Conservation (phyloP, 2,329 filamentous ascomycete genomes). For the Talaromyces sp. region DNA sequence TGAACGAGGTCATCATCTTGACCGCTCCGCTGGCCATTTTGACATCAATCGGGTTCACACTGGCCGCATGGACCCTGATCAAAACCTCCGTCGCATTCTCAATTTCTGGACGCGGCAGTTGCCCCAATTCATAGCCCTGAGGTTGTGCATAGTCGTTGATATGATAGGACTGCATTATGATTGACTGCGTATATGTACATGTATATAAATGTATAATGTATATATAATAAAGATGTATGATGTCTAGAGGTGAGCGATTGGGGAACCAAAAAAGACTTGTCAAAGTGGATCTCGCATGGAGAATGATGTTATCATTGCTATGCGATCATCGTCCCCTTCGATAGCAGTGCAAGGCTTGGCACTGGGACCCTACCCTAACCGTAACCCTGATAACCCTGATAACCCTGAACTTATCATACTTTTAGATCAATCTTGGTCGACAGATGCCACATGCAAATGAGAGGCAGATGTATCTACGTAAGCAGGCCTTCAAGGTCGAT, state of each 20-base stretch:
- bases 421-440: too few relatives aligned
- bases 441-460: too few relatives aligned
- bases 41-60: conserved; percentile 46
- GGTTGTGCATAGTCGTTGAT: conserved; percentile 21
- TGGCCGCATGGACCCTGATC: conserved; percentile 39
- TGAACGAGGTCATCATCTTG: conserved; percentile 29
- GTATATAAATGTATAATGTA: neutral
- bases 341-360: neutral
- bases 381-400: neutral
- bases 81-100: conserved; percentile 22
- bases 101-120: conserved; percentile 20
- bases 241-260: too few relatives aligned
- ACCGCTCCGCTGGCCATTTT: conserved; percentile 37
- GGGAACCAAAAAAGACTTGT: neutral
- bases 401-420: neutral
- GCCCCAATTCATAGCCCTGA: conserved; percentile 22
- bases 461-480: neutral
- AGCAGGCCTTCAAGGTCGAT: neutral
- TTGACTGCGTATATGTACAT: neutral
- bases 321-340: neutral
- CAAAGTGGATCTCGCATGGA: neutral
- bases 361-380: neutral
- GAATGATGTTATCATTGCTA: neutral
- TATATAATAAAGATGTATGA: neutral
- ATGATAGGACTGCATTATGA: conserved; percentile 23